These are phyloP conservation scores for Russula sp. DNA, from an alignment of 768 basidiomycete genomes.

Conservation along the genomic window DNA sequence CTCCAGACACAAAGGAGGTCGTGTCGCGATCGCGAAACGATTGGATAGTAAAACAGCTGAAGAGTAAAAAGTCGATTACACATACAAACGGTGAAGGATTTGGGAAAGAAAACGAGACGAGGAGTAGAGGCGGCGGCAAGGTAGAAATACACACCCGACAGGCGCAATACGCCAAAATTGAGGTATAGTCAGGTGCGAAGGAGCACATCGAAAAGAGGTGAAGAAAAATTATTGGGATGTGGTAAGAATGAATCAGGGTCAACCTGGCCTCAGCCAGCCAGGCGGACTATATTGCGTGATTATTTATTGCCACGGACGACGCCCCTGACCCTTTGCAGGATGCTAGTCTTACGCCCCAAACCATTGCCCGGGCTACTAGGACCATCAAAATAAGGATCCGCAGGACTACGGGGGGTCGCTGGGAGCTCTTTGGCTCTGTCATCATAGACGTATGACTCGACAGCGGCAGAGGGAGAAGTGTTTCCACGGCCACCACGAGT, in stretches of 20 bases:
- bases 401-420: slow-evolving; percentile 32
- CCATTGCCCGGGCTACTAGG: slow-evolving; percentile 7
- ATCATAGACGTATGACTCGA: slow-evolving; percentile 63
- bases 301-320: slow-evolving; percentile 20
- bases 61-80: slow-evolving; percentile 10
- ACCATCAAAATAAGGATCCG: slow-evolving; percentile 6
- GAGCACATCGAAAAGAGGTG: neutral
- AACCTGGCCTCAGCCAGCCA: neutral
- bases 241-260: neutral
- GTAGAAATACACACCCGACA: neutral
- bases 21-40: neutral
- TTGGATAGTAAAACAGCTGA: slow-evolving; percentile 8
- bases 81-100: slow-evolving; percentile 1
- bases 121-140: neutral
- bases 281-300: neutral
- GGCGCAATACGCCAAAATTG: neutral
- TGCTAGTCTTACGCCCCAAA: slow-evolving; percentile 20
- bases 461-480: slow-evolving; percentile 26
- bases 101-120: neutral
- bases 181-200: slow-evolving; percentile 5
- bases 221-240: slow-evolving; percentile 4
- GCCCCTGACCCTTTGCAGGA: slow-evolving; percentile 19
- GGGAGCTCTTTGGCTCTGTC: slow-evolving; percentile 50
- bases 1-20: slow-evolving; percentile 5
- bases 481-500: slow-evolving; percentile 38